phyloP scores from a whole-genome alignment of 2,329 filamentous ascomycete genomes.

The Kalmusia sp. region DNA sequence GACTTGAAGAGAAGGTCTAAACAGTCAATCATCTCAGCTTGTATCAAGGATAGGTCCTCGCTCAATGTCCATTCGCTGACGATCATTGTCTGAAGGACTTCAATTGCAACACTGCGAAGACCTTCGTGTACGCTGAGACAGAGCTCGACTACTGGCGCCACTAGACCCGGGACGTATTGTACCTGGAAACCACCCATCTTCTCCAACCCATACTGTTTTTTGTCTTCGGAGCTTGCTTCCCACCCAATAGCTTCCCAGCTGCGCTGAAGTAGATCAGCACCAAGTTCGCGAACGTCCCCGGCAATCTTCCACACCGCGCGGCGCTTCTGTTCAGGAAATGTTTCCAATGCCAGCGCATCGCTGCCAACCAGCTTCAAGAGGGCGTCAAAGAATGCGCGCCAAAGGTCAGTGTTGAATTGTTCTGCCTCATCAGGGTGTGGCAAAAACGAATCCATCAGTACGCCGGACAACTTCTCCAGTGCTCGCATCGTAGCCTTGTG shows the following conservation, averaged over 20 bases:
- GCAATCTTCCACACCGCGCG: slow-evolving; percentile 99
- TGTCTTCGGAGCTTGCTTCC: slow-evolving; percentile 86
- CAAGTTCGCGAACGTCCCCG: slow-evolving; percentile 90
- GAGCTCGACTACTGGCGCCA: slow-evolving; percentile 89
- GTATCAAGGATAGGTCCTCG: slow-evolving; percentile 87
- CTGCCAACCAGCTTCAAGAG: slow-evolving; percentile 89
- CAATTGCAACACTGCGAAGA: slow-evolving; percentile 85
- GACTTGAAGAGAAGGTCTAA: slow-evolving; percentile 89
- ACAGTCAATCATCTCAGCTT: slow-evolving; percentile 96
- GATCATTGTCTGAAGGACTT: slow-evolving; percentile 97
- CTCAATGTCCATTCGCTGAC: slow-evolving; percentile 97
- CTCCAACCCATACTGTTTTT: slow-evolving; percentile 75
- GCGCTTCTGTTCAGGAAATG: slow-evolving; percentile 95
- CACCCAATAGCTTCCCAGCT: slow-evolving; percentile 97
- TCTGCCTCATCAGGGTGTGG: slow-evolving; percentile 92
- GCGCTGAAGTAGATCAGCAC: slow-evolving; percentile 81
- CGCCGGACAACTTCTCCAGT: slow-evolving; percentile 79
- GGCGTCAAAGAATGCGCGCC: slow-evolving; percentile 91
- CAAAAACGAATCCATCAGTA: slow-evolving; percentile 83
- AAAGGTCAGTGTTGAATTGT: slow-evolving; percentile 88
- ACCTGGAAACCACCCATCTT: slow-evolving; percentile 97
- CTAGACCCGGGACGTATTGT: slow-evolving; percentile 92
- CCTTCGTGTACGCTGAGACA: slow-evolving; percentile 96
- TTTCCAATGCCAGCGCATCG: slow-evolving; percentile 87
- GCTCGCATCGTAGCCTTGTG: slow-evolving; percentile 89